phyloP scores from a whole-genome alignment of 2,329 filamentous ascomycete species.

The Coniochaeta sp. region DNA sequence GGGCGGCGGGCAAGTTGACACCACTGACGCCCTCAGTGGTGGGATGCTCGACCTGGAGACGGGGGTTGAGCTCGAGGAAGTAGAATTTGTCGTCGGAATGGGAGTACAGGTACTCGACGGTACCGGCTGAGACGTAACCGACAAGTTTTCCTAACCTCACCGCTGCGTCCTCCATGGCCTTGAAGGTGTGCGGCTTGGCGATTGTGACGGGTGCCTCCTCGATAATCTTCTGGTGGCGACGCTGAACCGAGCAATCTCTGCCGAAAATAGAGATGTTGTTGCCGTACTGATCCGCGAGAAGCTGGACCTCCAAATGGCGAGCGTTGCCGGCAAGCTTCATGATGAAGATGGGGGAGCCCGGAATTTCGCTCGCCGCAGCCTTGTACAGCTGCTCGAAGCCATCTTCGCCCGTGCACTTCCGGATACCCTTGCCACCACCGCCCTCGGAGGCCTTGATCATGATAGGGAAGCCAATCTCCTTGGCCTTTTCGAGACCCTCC shows the following conservation, averaged over 20 bases:
- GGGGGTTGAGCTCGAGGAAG: conserved; percentile 96
- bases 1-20: conserved; percentile 92
- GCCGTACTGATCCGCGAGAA: conserved; percentile 96
- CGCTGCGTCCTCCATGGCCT: conserved; percentile 92
- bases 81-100: conserved; percentile 98
- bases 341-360: conserved; percentile 98
- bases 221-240: conserved; percentile 99
- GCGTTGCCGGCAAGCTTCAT: conserved; percentile 99
- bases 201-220: conserved; percentile 98
- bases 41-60: conserved; percentile 98
- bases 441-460: conserved; percentile 99
- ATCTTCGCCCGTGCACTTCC: conserved; percentile 82
- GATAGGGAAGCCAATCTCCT: conserved; percentile 95
- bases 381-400: conserved; percentile 86
- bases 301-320: conserved; percentile 92
- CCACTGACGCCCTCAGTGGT: conserved; percentile 99
- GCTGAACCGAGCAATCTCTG: conserved; percentile 96
- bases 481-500: conserved; percentile 81
- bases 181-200: conserved; percentile 82
- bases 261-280: conserved; percentile 99
- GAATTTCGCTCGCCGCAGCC: conserved; percentile 93
- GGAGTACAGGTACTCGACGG: conserved; percentile 98
- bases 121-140: conserved; percentile 97
- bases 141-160: conserved; percentile 90
- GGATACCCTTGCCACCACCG: conserved; percentile 98